Percentiles rank a stretch among this genome's conserved stretches.
phyloP scores from a whole-genome alignment of 129 eudicot genomes.

The Centella asiatica region DNA sequence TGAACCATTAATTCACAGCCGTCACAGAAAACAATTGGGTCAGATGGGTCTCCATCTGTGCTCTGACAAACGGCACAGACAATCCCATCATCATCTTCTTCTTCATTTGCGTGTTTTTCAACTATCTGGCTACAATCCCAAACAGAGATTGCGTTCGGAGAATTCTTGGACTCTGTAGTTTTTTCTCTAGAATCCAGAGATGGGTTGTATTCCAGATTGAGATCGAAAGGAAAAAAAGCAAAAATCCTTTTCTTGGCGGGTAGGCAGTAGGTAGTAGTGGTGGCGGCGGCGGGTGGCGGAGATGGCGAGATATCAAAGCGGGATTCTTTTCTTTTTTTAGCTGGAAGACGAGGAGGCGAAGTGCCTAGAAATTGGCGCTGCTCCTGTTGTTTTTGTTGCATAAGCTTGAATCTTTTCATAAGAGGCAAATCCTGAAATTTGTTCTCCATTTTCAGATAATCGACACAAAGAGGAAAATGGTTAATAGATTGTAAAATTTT shows the following conservation, averaged over 20 bases:
- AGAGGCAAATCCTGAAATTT: slow-evolving; percentile 56
- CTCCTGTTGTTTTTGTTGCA: slow-evolving; percentile 29
- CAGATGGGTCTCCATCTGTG: slow-evolving; percentile 72
- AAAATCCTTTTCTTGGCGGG: slow-evolving; percentile 81
- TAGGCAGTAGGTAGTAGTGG: slow-evolving; percentile 26
- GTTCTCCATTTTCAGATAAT: slow-evolving; percentile 37
- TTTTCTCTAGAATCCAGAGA: slow-evolving; percentile 13
- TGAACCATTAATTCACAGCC: slow-evolving; percentile 90
- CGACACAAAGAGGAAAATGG: too few relatives aligned
- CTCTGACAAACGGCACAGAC: slow-evolving; percentile 71
- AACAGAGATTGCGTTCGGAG: not conserved
- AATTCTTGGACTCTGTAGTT: not conserved
- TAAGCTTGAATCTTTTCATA: slow-evolving; percentile 51
- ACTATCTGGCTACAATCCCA: not conserved
- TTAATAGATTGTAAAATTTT: not conserved
- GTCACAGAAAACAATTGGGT: slow-evolving; percentile 86
- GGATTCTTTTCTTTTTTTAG: slow-evolving; percentile 55
- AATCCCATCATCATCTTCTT: slow-evolving; percentile 66
- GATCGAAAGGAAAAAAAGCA: slow-evolving; percentile 46
- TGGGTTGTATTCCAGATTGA: slow-evolving; percentile 47
- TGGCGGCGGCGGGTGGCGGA: slow-evolving; percentile 10
- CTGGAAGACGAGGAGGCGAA: slow-evolving; percentile 40
- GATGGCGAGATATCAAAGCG: slow-evolving; percentile 21
- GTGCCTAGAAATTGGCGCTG: not conserved
- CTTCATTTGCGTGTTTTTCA: slow-evolving; percentile 17